Conservation (phyloP, 1,139 yeast species). For the Yamadazyma diddensiae region DNA sequence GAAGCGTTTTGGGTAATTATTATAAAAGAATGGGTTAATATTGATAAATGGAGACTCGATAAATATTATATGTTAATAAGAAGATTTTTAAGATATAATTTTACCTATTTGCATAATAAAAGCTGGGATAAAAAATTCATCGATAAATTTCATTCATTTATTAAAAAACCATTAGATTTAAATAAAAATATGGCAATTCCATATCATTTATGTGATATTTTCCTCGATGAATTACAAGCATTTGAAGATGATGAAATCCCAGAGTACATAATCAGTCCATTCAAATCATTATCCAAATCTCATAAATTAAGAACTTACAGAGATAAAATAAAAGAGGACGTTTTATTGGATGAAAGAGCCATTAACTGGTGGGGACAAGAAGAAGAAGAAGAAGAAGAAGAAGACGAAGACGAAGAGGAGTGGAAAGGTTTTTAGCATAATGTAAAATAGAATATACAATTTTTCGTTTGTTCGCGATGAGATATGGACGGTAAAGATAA, state of each 20-base stretch:
- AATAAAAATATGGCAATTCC: constrained; percentile 68
- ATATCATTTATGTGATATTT: constrained; percentile 81
- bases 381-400: constrained; percentile 21
- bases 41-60: constrained; percentile 86
- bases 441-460: background rate
- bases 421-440: constrained; percentile 27
- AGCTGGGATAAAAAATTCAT: constrained; percentile 58
- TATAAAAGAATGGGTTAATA: constrained; percentile 75
- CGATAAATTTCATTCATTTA: constrained; percentile 42
- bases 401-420: constrained; percentile 21
- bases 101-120: constrained; percentile 52
- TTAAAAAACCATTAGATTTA: constrained; percentile 52
- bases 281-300: constrained; percentile 47
- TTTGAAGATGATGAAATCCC: constrained; percentile 55
- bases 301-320: constrained; percentile 64
- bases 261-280: constrained; percentile 52
- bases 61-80: constrained; percentile 81
- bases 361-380: constrained; percentile 60
- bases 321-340: constrained; percentile 61
- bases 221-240: constrained; percentile 72
- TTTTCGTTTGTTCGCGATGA: constrained; percentile 3
- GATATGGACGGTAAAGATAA: constrained; percentile 3
- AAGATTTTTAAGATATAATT: constrained; percentile 65
- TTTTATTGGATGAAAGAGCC: constrained; percentile 63
- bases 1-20: constrained; percentile 83